Percentiles rank a stretch among this genome's conserved stretches.
phyloP scores from a whole-genome alignment of 2,329 filamentous ascomycete species.

The Aureobasidium vineae region DNA sequence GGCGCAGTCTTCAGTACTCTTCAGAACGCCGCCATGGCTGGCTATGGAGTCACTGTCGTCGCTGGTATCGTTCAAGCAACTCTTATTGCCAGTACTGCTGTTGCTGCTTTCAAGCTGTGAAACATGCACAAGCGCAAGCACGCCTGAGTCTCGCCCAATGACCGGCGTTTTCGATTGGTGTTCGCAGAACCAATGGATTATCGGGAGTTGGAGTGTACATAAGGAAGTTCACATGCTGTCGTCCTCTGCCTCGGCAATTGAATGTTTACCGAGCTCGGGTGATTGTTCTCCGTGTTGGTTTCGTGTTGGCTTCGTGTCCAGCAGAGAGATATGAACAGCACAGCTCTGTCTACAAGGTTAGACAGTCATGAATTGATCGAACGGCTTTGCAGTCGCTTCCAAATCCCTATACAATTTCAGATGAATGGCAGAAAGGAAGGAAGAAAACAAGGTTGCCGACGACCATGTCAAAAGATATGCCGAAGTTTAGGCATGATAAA shows the following conservation, averaged over 20 bases:
- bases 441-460: background rate
- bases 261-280: background rate
- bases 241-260: conserved; percentile 15
- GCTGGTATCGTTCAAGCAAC: conserved; percentile 31
- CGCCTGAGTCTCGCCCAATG: background rate
- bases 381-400: too few species aligned
- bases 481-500: conserved; percentile 18
- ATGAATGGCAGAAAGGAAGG: too few species aligned
- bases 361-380: too few species aligned
- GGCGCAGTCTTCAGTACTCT: conserved; percentile 32
- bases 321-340: background rate
- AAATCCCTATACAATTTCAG: too few species aligned
- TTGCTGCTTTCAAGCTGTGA: background rate
- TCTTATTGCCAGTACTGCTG: background rate
- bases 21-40: conserved; percentile 39
- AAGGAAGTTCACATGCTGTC: conserved; percentile 8
- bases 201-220: background rate
- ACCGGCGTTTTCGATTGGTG: background rate
- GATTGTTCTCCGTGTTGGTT: background rate
- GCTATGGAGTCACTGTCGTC: conserved; percentile 34
- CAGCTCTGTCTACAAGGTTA: background rate
- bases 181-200: background rate
- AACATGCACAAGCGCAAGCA: background rate
- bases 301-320: background rate
- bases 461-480: background rate